Evolutionary conservation across 352 stramenopile species (phyloP).

Genomic region (Blastocystis sp.): DNA sequence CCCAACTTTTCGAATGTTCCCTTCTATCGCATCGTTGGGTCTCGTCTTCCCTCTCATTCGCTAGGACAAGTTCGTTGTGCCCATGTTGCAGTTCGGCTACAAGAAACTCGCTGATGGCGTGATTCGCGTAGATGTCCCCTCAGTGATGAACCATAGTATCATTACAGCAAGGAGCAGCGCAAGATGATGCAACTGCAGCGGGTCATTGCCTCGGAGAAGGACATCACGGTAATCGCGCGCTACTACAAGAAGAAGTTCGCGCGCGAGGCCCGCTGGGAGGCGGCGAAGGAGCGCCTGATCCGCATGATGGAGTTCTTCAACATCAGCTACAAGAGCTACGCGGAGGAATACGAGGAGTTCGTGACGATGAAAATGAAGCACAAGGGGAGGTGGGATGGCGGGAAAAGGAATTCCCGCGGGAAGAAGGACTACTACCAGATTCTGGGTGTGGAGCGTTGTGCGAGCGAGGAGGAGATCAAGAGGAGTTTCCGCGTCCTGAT

Average conservation of each 20-base stretch:
- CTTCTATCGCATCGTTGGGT: constrained; percentile 33
- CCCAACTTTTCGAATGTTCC: constrained; percentile 35
- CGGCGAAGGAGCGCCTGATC: constrained; percentile 32
- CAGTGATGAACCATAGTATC: not conserved
- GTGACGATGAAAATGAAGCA: constrained; percentile 35
- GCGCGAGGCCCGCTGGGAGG: constrained; percentile 52
- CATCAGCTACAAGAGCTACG: constrained; percentile 57
- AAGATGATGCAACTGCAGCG: constrained; percentile 57
- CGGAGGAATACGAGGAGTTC: constrained; percentile 66
- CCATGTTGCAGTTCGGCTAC: constrained; percentile 26
- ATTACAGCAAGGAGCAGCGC: constrained; percentile 41
- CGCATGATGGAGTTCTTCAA: constrained; percentile 32
- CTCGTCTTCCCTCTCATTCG: not conserved
- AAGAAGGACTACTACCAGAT: constrained; percentile 37
- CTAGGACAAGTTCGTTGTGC: constrained; percentile 55
- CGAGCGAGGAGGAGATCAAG: constrained; percentile 64
- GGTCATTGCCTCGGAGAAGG: constrained; percentile 11
- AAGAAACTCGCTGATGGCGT: constrained; percentile 19
- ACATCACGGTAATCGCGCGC: constrained; percentile 22
- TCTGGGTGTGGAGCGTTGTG: constrained; percentile 63
- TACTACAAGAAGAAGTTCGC: constrained; percentile 68
- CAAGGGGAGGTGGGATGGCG: not conserved
- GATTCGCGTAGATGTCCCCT: constrained; percentile 3
- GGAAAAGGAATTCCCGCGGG: not conserved
- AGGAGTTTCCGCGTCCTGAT: constrained; percentile 66